Conservation (phyloP, 108 stramenopile genomes). For the Pseudonitzschia delicatissima region DNA sequence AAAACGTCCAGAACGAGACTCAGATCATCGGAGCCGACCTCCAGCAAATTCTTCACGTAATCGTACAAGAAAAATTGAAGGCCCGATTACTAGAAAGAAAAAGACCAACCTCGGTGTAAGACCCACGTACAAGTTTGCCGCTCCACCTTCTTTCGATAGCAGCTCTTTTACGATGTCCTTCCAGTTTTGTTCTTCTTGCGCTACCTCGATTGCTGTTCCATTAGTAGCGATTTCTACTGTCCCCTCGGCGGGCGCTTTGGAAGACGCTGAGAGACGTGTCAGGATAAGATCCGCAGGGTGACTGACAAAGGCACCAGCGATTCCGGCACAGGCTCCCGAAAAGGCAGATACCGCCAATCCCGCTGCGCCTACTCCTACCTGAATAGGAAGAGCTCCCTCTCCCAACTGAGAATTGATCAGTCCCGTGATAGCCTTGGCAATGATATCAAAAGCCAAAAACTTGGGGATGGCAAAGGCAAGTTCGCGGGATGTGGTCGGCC, state of each 20-base stretch:
- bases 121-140: constrained; percentile 76
- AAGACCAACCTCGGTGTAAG: constrained; percentile 72
- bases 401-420: constrained; percentile 53
- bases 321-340: constrained; percentile 75
- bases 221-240: neutral
- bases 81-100: constrained; percentile 89
- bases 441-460: constrained; percentile 79
- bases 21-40: constrained; percentile 84
- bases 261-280: constrained; percentile 67
- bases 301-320: constrained; percentile 75
- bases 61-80: constrained; percentile 91
- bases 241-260: neutral
- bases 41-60: constrained; percentile 76
- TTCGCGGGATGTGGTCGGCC: constrained; percentile 80
- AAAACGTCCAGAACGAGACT: constrained; percentile 88
- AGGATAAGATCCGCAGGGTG: constrained; percentile 90
- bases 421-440: constrained; percentile 49
- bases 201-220: constrained; percentile 5
- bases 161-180: constrained; percentile 63
- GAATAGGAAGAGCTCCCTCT: constrained; percentile 57
- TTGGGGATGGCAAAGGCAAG: constrained; percentile 86
- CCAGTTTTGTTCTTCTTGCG: constrained; percentile 44
- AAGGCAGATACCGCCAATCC: constrained; percentile 76
- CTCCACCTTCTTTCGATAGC: constrained; percentile 64
- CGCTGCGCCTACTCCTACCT: constrained; percentile 73